phyloP scores from a whole-genome alignment of 164 flowering plant species.

The Dillenia turbinata region DNA sequence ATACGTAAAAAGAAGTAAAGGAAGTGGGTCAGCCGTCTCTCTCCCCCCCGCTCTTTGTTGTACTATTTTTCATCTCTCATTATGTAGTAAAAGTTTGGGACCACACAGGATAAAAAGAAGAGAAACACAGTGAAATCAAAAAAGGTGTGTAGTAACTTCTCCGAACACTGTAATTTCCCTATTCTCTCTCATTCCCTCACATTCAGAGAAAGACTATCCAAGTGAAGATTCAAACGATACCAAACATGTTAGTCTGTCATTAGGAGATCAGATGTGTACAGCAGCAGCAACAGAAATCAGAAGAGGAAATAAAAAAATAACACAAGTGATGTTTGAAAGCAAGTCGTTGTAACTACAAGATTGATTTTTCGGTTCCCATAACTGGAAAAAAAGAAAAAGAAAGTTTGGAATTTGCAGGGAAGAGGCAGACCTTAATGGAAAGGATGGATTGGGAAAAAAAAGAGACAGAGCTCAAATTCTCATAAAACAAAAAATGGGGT shows the following conservation, averaged over 20 bases:
- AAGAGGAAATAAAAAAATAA: too few relatives aligned
- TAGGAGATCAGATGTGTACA: too few relatives aligned
- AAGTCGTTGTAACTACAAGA: too few relatives aligned
- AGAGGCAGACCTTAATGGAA: not conserved
- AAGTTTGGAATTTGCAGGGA: not conserved
- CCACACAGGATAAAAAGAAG: conserved; percentile 20
- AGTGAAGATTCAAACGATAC: too few relatives aligned
- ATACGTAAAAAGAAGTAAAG: conserved; percentile 22
- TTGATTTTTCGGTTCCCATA: too few relatives aligned
- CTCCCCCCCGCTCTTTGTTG: conserved; percentile 5
- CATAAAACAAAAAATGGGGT: not conserved
- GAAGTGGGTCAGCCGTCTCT: conserved; percentile 26
- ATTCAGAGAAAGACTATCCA: conserved; percentile 2
- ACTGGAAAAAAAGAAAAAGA: conserved; percentile 4
- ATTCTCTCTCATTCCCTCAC: conserved; percentile 3
- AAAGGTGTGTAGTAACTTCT: conserved; percentile 15
- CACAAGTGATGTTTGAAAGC: too few relatives aligned
- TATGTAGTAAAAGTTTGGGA: conserved; percentile 5
- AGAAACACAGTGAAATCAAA: not conserved
- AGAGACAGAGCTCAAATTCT: not conserved
- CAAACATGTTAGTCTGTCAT: too few relatives aligned
- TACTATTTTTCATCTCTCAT: conserved; percentile 10
- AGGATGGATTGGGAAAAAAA: not conserved
- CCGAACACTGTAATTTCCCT: conserved; percentile 19
- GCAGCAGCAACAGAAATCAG: too few relatives aligned